Percentiles rank a stretch among this genome's conserved stretches.
Evolutionary conservation across 352 stramenopile genomes (phyloP).

Genomic region (Phytophthora colocasiae): DNA sequence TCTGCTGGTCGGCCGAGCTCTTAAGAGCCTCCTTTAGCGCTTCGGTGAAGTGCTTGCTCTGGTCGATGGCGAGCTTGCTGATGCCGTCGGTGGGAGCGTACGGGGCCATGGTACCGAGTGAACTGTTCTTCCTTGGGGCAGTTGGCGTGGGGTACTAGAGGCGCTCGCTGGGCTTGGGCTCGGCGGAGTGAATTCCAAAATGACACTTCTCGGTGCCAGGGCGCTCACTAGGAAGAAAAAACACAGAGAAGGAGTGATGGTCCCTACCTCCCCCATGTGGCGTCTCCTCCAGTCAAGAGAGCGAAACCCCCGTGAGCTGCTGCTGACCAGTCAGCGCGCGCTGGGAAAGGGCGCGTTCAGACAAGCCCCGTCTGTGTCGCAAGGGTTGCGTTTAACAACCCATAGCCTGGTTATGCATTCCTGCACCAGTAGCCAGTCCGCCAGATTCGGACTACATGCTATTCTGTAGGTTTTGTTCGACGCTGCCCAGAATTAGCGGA

Average conservation of each 20-base stretch:
- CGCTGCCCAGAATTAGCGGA: not conserved
- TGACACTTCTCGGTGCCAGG: conserved; percentile 32
- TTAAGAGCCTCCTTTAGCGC: conserved; percentile 84
- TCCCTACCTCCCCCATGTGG: conserved; percentile 6
- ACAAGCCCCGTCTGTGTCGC: not conserved
- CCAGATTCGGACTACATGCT: not conserved
- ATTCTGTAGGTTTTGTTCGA: no score
- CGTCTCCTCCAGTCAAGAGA: conserved; percentile 46
- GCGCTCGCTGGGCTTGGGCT: conserved; percentile 48
- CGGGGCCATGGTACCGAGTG: conserved; percentile 71
- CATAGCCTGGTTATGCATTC: conserved; percentile 14
- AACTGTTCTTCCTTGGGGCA: conserved; percentile 41
- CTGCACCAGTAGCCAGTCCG: conserved; percentile 29
- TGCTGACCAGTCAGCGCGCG: conserved; percentile 43
- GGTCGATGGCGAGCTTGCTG: conserved; percentile 87
- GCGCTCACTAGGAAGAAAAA: not conserved
- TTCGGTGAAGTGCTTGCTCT: conserved; percentile 92
- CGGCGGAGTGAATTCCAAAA: conserved; percentile 84
- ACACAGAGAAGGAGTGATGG: conserved; percentile 2
- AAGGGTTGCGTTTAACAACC: conserved; percentile 30
- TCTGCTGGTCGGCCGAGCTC: conserved; percentile 72
- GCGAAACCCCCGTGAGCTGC: conserved; percentile 27
- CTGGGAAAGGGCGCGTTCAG: conserved; percentile 34
- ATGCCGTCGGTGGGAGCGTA: conserved; percentile 85
- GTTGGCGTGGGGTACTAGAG: conserved; percentile 30